A percentile compares a stretch with the other conserved stretches of the same genome.
These are phyloP conservation scores for Tylopilus intermedius DNA, from an alignment of 768 basidiomycete species.

Conservation along the genomic window DNA sequence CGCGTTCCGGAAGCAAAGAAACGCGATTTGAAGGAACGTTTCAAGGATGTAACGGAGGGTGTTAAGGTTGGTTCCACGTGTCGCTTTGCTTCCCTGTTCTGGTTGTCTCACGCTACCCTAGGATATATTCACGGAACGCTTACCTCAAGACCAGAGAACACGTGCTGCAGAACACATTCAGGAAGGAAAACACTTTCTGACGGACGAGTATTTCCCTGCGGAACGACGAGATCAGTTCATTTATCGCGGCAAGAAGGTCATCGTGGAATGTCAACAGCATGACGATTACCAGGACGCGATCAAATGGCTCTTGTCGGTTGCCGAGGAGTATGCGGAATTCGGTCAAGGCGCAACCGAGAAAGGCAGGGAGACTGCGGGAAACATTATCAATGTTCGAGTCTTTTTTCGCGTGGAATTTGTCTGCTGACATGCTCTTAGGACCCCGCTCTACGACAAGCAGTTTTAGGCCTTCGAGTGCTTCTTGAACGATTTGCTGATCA, in stretches of 20 bases:
- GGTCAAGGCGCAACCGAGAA: constrained; percentile 38
- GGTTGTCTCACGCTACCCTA: constrained; percentile 14
- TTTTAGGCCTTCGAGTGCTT: constrained; percentile 65
- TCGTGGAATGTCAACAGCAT: constrained; percentile 91
- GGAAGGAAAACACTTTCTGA: constrained; percentile 60
- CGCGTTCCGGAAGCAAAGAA: constrained; percentile 32
- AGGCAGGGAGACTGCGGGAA: constrained; percentile 25
- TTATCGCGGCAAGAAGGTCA: constrained; percentile 88
- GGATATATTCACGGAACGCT: constrained; percentile 46
- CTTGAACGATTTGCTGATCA: constrained; percentile 90
- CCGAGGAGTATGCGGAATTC: constrained; percentile 59
- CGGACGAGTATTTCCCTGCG: constrained; percentile 83
- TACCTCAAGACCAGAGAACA: constrained; percentile 69
- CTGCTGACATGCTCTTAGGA: constrained; percentile 37
- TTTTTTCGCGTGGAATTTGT: not conserved
- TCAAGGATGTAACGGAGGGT: constrained; percentile 28
- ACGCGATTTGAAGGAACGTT: constrained; percentile 27
- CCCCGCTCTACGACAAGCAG: constrained; percentile 50
- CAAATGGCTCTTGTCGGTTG: constrained; percentile 61
- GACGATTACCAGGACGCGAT: constrained; percentile 82
- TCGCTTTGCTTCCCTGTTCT: not conserved
- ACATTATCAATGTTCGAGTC: constrained; percentile 13
- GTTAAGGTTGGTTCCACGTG: constrained; percentile 24
- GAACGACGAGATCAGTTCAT: constrained; percentile 91
- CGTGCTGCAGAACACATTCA: constrained; percentile 49